Conservation (phyloP, 768 basidiomycete species). For the Boletus vinaceobasis region DNA sequence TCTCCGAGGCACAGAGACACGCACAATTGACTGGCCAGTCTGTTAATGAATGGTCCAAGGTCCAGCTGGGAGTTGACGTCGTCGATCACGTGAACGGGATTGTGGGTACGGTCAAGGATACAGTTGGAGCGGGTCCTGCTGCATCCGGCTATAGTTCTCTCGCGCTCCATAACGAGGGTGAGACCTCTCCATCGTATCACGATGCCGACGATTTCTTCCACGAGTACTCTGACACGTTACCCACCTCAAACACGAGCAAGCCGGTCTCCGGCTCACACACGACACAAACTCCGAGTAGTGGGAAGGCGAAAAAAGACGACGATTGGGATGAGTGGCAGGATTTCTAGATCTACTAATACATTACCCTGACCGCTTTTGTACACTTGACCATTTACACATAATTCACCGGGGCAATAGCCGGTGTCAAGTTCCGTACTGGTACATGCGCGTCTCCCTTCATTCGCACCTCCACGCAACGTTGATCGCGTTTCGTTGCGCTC, state of each 20-base stretch:
- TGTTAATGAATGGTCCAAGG: conserved; percentile 76
- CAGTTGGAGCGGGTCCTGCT: conserved; percentile 51
- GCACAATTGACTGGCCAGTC: conserved; percentile 59
- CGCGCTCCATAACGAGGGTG: conserved; percentile 44
- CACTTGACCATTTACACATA: not conserved
- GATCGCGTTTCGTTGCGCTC: not conserved
- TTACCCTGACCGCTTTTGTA: not conserved
- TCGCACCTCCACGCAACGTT: not conserved
- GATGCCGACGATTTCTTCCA: conserved; percentile 60
- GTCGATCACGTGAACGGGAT: conserved; percentile 71
- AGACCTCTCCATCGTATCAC: conserved; percentile 63
- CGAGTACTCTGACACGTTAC: conserved; percentile 27
- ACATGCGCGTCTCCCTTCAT: not conserved
- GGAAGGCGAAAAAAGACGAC: conserved; percentile 39
- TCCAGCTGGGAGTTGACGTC: conserved; percentile 81
- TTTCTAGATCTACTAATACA: conserved; percentile 49
- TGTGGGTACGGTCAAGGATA: conserved; percentile 61
- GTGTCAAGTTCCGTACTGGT: conserved; percentile 24
- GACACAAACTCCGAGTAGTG: conserved; percentile 6
- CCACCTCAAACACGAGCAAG: conserved; percentile 13
- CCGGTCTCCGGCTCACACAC: conserved; percentile 2
- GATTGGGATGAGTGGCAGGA: conserved; percentile 84
- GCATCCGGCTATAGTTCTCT: conserved; percentile 51
- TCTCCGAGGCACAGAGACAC: conserved; percentile 61
- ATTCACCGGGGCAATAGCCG: conserved; percentile 12